Evolutionary conservation across 2,329 filamentous ascomycete species (phyloP).

Genomic region (Colletotrichum magnum): DNA sequence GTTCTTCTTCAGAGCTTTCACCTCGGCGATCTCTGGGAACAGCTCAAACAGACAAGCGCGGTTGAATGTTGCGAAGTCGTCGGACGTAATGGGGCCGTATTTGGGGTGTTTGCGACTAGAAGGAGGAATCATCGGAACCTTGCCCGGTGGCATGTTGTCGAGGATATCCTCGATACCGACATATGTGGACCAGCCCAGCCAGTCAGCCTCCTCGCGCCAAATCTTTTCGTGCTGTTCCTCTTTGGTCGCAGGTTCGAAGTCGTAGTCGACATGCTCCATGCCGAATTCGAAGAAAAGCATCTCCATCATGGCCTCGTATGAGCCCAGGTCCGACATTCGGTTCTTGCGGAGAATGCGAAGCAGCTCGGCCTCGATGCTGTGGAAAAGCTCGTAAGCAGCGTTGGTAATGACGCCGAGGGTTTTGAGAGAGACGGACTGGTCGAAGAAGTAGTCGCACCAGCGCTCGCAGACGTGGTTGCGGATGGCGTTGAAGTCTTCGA

Average conservation of each 20-base stretch:
- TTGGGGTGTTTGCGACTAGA: not conserved
- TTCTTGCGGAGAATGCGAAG: not conserved
- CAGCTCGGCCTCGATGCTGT: conserved; percentile 10
- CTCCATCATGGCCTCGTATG: conserved; percentile 12
- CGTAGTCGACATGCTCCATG: conserved; percentile 11
- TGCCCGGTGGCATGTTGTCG: not conserved
- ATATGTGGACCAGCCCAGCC: not conserved
- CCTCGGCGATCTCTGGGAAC: conserved; percentile 2
- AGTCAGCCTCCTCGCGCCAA: conserved; percentile 8
- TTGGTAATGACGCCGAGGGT: conserved; percentile 14
- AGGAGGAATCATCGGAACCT: not conserved
- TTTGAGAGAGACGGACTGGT: conserved; percentile 20
- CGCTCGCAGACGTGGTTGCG: conserved; percentile 12
- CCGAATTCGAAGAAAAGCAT: conserved; percentile 11
- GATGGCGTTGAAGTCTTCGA: conserved; percentile 11
- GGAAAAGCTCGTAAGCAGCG: conserved; percentile 7
- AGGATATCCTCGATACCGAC: not conserved
- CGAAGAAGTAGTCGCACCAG: conserved; percentile 20
- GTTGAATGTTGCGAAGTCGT: not conserved
- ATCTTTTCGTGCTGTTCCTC: conserved; percentile 7
- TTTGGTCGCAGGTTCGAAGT: not conserved
- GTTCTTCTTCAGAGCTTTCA: not conserved
- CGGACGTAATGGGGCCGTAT: not conserved
- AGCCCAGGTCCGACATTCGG: not conserved
- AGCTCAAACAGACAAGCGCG: not conserved